phyloP scores from a whole-genome alignment of 495 filamentous ascomycete genomes.

The Hypoxylon fragiforme region DNA sequence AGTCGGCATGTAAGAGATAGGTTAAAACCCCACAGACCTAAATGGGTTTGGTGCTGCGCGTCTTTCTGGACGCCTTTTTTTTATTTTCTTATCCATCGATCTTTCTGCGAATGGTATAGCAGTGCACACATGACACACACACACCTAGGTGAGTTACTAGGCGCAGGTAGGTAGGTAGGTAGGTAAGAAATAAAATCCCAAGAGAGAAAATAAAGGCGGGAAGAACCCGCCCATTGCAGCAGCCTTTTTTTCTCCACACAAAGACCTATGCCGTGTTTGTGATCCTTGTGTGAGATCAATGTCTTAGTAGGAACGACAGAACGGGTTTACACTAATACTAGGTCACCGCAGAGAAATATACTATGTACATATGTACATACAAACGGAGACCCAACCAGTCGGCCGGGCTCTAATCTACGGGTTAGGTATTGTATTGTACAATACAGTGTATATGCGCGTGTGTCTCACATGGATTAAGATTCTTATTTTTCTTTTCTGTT shows the following conservation, averaged over 20 bases:
- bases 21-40: slow-evolving; percentile 13
- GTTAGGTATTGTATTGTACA: no score
- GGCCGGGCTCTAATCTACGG: slow-evolving; percentile 15
- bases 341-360: slow-evolving; percentile 4
- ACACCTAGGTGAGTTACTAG: slow-evolving; percentile 11
- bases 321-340: slow-evolving; percentile 4
- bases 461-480: slow-evolving; percentile 29
- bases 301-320: slow-evolving; percentile 24
- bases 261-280: slow-evolving; percentile 12
- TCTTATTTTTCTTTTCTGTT: slow-evolving; percentile 1
- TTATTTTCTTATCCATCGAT: no score
- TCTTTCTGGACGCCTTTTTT: slow-evolving; percentile 6
- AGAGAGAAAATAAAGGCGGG: not conserved
- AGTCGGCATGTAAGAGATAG: slow-evolving; percentile 23
- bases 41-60: slow-evolving; percentile 8
- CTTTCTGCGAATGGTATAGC: slow-evolving; percentile 8
- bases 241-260: slow-evolving; percentile 7
- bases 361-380: no score
- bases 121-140: no score
- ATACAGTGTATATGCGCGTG: no score
- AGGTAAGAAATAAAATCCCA: not conserved
- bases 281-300: slow-evolving; percentile 23
- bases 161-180: not conserved
- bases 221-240: slow-evolving; percentile 14
- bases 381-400: slow-evolving; percentile 14